These are phyloP conservation scores for Mycena galericulata DNA, from an alignment of 768 basidiomycete species.

Conservation along the genomic window DNA sequence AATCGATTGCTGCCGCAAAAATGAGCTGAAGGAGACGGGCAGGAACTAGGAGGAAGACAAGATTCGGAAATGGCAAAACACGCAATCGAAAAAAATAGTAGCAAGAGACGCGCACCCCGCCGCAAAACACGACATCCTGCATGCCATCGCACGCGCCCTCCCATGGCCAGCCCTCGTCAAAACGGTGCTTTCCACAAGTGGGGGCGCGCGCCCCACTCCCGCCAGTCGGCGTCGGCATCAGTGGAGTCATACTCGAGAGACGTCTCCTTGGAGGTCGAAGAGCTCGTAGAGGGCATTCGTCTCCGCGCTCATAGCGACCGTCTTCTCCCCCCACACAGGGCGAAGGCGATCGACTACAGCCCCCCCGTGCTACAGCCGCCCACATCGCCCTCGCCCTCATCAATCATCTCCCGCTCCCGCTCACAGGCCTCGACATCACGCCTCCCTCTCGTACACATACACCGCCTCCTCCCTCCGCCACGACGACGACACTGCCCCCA, in stretches of 20 bases:
- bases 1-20: too few species aligned
- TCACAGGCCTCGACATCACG: conserved; percentile 22
- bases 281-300: too few species aligned
- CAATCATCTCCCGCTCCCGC: conserved; percentile 16
- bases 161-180: conserved; percentile 28
- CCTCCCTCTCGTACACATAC: conserved; percentile 25
- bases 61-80: not conserved
- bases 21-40: too few species aligned
- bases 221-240: not conserved
- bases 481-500: not conserved
- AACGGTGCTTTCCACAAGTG: conserved; percentile 8
- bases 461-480: not conserved
- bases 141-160: conserved; percentile 54
- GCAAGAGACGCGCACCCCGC: conserved; percentile 52
- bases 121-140: conserved; percentile 61
- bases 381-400: not conserved
- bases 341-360: not conserved
- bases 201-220: conserved; percentile 21
- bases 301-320: too few species aligned
- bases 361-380: not conserved
- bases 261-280: too few species aligned
- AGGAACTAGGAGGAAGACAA: not conserved
- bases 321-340: not conserved
- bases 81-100: not conserved
- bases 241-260: too few species aligned